phyloP scores from a whole-genome alignment of 1,284 basidiomycete genomes.

The Rhizoctonia solani region DNA sequence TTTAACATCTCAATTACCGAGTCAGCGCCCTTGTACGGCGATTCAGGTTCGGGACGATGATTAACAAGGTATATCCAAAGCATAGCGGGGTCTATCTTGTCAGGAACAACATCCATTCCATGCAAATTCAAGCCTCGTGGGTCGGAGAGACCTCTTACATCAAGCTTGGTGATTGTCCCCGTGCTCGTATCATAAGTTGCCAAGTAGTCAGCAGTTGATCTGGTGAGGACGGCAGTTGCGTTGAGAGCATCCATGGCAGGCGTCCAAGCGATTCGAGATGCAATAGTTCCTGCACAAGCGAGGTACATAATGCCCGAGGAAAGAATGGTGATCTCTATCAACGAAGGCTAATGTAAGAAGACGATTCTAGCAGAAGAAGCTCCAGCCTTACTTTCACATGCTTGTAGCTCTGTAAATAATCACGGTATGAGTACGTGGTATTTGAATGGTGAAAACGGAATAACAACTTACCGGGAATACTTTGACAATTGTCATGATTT shows the following conservation, averaged over 20 bases:
- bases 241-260: conserved; percentile 16
- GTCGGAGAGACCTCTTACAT: conserved; percentile 49
- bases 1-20: conserved; percentile 73
- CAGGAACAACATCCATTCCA: conserved; percentile 72
- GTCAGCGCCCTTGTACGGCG: conserved; percentile 60
- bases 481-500: neutral
- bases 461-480: neutral
- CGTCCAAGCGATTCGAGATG: conserved; percentile 19
- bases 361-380: neutral
- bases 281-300: conserved; percentile 15
- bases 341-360: neutral
- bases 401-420: conserved; percentile 6
- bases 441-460: neutral
- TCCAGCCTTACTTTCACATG: conserved; percentile 8
- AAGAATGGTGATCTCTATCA: conserved; percentile 8
- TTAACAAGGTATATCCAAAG: conserved; percentile 71
- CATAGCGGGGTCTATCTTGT: conserved; percentile 52
- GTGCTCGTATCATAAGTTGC: conserved; percentile 12
- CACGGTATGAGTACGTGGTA: neutral
- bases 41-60: conserved; percentile 56
- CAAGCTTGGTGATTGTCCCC: conserved; percentile 49
- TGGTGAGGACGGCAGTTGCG: neutral
- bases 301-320: conserved; percentile 20
- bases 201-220: neutral
- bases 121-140: conserved; percentile 61